Base-by-base conservation (phyloP, 1,139 yeast species). In the Blastobotrys petasosporus region DNA sequence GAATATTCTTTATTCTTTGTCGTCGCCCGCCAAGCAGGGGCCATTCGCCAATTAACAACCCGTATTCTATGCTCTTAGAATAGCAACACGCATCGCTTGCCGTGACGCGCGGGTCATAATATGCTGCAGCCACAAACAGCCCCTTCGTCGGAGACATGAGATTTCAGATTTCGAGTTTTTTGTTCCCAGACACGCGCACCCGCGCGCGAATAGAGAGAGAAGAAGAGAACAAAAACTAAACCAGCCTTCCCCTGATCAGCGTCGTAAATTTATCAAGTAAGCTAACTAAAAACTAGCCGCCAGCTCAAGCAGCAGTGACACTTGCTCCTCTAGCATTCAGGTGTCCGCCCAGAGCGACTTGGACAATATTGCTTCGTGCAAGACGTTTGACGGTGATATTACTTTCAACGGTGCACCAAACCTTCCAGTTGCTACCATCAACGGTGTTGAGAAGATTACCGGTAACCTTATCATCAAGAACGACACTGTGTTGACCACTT, bases 341-440 rank as follows among this genome's bases (percentile, higher is more conserved):
- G 68, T 59, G 41, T 79, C 92, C 51, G 79, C 81, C 42, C 87
- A 90, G 67, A 63, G 84, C 34, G 90, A 87, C 57, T 79, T 92
- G 63, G 94, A 85, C 60, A 64, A 70, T 39, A 76, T 85, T 53
- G 70, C 85, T 49, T 74, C 80, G 40, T 92, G 98, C 80, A 68
- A 78, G 41, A 84, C 90, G 54, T 77, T 90, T 56, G 77, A 77
- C 54, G 97, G 97, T 73, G 82, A 82, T 65, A 71, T 92, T 61
- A 68, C 74, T 68, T 74, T 92, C 63, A 63, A 77, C 51, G 69
- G 68, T 42, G 68, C 82, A 53, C 78, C 77, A 57, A 58, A 76
- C 52, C 67, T 64, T 43, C 68, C 82, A 49, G 79, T 79, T 56
- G 56, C 75, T 54, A 50, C 56, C 34, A 61, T 75, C 51, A 73